Percentiles rank a stretch among this genome's conserved stretches.
These are phyloP conservation scores for Periconia sp. DNA, from an alignment of 2,329 filamentous ascomycete genomes.

Conservation along the genomic window DNA sequence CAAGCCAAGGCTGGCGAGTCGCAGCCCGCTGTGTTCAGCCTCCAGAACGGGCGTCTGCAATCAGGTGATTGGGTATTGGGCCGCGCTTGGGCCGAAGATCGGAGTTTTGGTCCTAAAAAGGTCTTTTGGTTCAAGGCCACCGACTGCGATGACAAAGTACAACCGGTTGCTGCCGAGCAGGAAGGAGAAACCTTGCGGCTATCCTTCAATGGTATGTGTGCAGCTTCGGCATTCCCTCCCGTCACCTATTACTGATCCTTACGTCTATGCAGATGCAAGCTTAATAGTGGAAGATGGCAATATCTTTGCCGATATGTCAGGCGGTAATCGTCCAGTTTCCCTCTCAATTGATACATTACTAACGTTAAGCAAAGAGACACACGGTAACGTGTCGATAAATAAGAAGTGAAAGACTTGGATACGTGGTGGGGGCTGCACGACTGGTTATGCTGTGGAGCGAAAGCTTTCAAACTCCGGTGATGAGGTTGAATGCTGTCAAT, in stretches of 20 bases:
- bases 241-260: neutral
- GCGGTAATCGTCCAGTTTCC: constrained; percentile 8
- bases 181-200: constrained; percentile 18
- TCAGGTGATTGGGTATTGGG: constrained; percentile 23
- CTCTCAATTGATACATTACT: neutral
- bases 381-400: neutral
- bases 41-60: constrained; percentile 20
- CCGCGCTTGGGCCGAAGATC: constrained; percentile 21
- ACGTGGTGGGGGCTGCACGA: neutral
- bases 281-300: constrained; percentile 18
- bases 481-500: neutral
- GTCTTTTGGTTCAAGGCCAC: constrained; percentile 27
- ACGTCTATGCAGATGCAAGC: constrained; percentile 3
- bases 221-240: neutral
- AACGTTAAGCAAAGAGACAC: neutral
- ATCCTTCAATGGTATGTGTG: constrained; percentile 17
- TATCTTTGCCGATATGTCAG: constrained; percentile 19
- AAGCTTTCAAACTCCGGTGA: neutral
- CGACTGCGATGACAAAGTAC: constrained; percentile 1
- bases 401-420: neutral
- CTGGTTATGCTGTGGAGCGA: neutral
- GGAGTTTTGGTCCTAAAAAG: constrained; percentile 25
- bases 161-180: constrained; percentile 19
- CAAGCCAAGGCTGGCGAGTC: constrained; percentile 20
- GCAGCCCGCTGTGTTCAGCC: constrained; percentile 25